Conservation (phyloP, 805 yeast genomes). For the Kuraishia capsulata region DNA sequence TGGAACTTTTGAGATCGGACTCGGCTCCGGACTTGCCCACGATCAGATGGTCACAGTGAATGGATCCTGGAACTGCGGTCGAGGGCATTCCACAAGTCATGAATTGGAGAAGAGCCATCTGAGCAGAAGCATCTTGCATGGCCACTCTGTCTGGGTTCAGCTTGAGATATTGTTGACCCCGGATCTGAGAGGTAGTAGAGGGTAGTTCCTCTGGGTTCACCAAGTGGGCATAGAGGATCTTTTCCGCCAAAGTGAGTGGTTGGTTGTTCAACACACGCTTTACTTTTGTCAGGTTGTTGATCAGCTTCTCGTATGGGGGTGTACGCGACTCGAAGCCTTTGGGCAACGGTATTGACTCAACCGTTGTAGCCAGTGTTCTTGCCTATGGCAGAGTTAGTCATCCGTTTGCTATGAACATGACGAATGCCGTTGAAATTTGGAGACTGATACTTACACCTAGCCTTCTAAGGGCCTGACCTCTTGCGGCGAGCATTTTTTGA, state of each 20-base stretch:
- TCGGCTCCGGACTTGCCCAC: conserved; percentile 92
- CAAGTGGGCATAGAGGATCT: conserved; percentile 88
- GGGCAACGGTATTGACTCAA: conserved; percentile 32
- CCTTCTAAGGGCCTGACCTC: background rate
- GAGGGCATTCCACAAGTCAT: conserved; percentile 91
- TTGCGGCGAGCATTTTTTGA: background rate
- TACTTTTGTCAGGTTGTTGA: conserved; percentile 44
- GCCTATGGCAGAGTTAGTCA: too few species aligned
- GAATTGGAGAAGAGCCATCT: conserved; percentile 94
- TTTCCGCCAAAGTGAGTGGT: conserved; percentile 93
- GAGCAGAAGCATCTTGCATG: conserved; percentile 98
- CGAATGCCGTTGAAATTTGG: too few species aligned
- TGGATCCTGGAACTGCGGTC: conserved; percentile 92
- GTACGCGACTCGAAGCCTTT: conserved; percentile 56
- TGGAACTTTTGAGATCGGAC: conserved; percentile 77
- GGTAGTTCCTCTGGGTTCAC: conserved; percentile 87
- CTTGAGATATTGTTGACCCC: conserved; percentile 89
- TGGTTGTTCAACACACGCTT: conserved; percentile 20
- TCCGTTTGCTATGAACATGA: too few species aligned
- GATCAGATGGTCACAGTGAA: conserved; percentile 96
- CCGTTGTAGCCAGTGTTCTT: background rate
- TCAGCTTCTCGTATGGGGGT: conserved; percentile 81
- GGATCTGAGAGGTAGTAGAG: conserved; percentile 34
- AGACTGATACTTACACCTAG: too few species aligned
- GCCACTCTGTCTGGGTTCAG: conserved; percentile 97